A percentile compares a stretch with the other conserved stretches of the same genome.
Conservation (phyloP, 306 rosid genomes). For the Lithocarpus polystachyus region DNA sequence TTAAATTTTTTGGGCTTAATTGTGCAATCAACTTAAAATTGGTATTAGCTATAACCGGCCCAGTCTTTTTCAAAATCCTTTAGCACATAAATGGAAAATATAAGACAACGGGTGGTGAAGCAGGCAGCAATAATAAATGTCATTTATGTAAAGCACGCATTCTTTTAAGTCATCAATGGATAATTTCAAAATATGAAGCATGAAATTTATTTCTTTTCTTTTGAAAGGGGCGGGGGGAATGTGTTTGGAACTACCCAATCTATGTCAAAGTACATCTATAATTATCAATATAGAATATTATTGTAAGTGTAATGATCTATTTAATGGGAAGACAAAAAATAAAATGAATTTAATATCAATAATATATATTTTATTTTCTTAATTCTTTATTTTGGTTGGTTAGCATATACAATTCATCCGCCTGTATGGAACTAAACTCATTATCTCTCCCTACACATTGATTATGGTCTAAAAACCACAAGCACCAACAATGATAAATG, state of each 20-base stretch:
- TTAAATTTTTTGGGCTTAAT: too few species aligned
- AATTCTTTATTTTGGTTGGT: neutral
- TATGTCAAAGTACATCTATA: neutral
- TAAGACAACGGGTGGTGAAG: neutral
- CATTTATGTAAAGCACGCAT: neutral
- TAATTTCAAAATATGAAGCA: neutral
- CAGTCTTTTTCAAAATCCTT: neutral
- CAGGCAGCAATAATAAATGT: neutral
- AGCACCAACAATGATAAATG: neutral
- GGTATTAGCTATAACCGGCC: too few species aligned
- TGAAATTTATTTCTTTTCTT: neutral
- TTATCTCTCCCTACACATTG: neutral
- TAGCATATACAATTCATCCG: neutral
- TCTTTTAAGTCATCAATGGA: neutral
- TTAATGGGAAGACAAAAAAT: neutral
- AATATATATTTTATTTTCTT: neutral
- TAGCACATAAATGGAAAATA: neutral
- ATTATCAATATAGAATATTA: neutral
- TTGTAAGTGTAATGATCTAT: neutral
- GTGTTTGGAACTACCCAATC: neutral
- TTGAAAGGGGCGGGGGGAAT: neutral
- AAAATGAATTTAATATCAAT: neutral
- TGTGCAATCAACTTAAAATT: too few species aligned
- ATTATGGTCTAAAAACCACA: neutral
- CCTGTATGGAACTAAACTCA: neutral